Evolutionary conservation across 75 land plant species (phyloP).

Genomic region (Sequoiadendron giganteum): DNA sequence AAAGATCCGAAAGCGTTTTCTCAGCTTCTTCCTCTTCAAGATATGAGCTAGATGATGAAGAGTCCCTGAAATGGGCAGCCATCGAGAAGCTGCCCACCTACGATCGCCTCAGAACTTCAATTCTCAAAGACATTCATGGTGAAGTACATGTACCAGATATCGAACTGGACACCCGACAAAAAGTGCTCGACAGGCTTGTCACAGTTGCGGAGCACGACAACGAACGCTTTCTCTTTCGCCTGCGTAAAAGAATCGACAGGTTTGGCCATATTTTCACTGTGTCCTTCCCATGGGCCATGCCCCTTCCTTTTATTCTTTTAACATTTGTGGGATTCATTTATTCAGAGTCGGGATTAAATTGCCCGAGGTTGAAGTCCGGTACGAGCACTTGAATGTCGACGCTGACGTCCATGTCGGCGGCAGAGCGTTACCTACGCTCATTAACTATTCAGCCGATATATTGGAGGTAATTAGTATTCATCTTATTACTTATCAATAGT

Average conservation of each 20-base stretch:
- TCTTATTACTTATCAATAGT: no score
- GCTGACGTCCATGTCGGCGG: constrained; percentile 34
- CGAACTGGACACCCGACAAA: no score
- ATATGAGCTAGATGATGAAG: background rate
- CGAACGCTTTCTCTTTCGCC: no score
- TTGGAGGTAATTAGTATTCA: constrained; percentile 20
- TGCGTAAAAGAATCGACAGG: no score
- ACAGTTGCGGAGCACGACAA: no score
- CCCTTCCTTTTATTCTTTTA: background rate
- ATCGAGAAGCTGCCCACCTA: no score
- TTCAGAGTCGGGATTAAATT: constrained; percentile 43
- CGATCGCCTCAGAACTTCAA: no score
- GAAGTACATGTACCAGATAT: no score
- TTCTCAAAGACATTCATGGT: no score
- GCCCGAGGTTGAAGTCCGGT: constrained; percentile 53
- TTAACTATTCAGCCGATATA: constrained; percentile 21
- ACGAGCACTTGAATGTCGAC: constrained; percentile 33
- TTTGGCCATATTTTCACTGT: no score
- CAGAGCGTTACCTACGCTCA: constrained; percentile 37
- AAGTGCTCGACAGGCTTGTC: no score
- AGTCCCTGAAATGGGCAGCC: background rate
- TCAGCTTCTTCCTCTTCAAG: background rate
- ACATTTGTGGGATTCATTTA: background rate
- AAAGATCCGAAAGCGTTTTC: background rate
- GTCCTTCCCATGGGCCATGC: no score